Evolutionary conservation across 305 asterid genomes (phyloP), one percentile per base, ranked within the genome.

Genomic region (Rubia tinctorum): DNA sequence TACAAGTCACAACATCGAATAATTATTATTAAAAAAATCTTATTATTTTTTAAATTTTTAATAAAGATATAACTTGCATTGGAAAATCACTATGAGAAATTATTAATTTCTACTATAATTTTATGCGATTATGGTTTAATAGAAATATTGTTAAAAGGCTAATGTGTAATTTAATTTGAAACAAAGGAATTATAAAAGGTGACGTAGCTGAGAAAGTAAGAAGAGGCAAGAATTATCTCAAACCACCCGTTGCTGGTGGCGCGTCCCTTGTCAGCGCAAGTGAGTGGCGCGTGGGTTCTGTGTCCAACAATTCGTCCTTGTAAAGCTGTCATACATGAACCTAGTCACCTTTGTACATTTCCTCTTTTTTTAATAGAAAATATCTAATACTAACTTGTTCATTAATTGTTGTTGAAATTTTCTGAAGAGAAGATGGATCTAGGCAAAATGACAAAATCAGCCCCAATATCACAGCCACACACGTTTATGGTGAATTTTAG

Each of bases 321-420:
- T 30, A 30, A 30, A 30, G 34, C 25, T 63, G 80, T 74, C 85
- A 87, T 88, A 84, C 80, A 90, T 87, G 84, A 79, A 79, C 89
- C 83, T 78, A 78, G 55, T 47, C 73, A 83, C 91, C 90, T n/a
- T 65, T 7, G 22, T 82, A 79, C 82, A 51, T 73, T 49, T 8
- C 40, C 25, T 51, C 30, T 22, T 44, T 14, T 55, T 44, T 53
- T 30, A 47, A 55, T 14, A 55, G 25, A 55, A 55, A 55, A 17
- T 55, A 55, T 17, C 4, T 15, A 18, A 55, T 15, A 17, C 15
- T 15, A 5, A 6, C 15, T 11, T 15, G 37, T 78, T 71, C 76
- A 73, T 83, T 81, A 71, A 78, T 73, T 83, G 68, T 69, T 78
- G 80, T 73, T 71, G 56, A 17, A 55, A 5, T 80, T 78, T 71